A percentile compares a stretch with the other conserved stretches of the same genome.
Conservation (phyloP, 2,329 filamentous ascomycete genomes). For the Hypoxylon sp. region DNA sequence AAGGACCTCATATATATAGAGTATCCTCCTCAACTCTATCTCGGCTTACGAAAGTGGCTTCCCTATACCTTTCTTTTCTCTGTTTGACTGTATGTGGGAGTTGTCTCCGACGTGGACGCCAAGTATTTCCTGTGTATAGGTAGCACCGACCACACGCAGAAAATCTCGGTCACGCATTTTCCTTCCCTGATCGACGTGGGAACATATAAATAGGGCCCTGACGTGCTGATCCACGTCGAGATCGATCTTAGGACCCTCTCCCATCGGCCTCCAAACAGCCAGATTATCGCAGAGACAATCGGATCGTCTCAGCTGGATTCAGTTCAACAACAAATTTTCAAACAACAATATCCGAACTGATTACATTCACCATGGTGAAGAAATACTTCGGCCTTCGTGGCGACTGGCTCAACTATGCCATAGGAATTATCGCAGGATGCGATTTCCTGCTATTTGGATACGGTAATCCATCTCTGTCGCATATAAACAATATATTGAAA, state of each 20-base stretch:
- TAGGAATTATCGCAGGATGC: conserved; percentile 79
- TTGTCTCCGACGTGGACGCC: conserved; percentile 2
- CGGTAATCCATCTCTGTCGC: conserved; percentile 56
- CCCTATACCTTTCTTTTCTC: background rate
- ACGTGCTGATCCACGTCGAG: conserved; percentile 22
- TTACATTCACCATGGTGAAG: conserved; percentile 48
- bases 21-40: background rate
- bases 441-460: conserved; percentile 77
- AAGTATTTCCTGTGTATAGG: conserved; percentile 2
- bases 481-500: background rate
- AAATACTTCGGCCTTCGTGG: conserved; percentile 76
- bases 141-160: conserved; percentile 8
- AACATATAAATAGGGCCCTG: conserved; percentile 25
- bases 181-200: conserved; percentile 10
- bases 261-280: conserved; percentile 4
- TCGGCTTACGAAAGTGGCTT: background rate
- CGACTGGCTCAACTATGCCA: conserved; percentile 75
- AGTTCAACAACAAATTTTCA: no score
- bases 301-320: background rate
- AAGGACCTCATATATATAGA: conserved; percentile 28
- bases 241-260: conserved; percentile 17
- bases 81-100: conserved; percentile 2
- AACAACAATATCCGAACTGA: background rate
- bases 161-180: conserved; percentile 7
- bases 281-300: conserved; percentile 11